A percentile compares a stretch with the other conserved stretches of the same genome.
Conservation (phyloP, 257 asterid genomes). For the Fraxinus pennsylvanica region DNA sequence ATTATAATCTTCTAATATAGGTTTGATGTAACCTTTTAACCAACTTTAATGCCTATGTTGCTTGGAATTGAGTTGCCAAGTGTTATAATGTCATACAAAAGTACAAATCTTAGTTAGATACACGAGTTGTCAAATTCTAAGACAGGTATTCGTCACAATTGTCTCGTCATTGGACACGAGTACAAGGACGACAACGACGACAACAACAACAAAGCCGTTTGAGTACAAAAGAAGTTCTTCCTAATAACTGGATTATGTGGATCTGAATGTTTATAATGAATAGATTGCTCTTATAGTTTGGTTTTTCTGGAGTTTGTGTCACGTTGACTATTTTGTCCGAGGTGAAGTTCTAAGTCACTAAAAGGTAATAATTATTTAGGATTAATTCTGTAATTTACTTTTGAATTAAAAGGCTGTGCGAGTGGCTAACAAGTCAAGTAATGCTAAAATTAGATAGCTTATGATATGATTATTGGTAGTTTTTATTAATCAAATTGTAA, state of each 20-base stretch:
- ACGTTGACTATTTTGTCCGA: neutral
- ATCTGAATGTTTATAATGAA: constrained; percentile 6
- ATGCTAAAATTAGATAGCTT: neutral
- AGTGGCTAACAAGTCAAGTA: neutral
- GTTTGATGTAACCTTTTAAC: neutral
- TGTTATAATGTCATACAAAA: neutral
- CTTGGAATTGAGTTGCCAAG: neutral
- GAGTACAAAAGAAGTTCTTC: too few species aligned
- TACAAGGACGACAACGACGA: too few species aligned
- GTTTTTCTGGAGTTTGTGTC: neutral
- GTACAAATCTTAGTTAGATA: neutral
- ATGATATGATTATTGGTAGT: neutral
- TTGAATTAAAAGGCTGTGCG: neutral
- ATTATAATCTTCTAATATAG: neutral
- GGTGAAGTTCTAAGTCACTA: neutral
- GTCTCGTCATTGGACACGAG: too few species aligned
- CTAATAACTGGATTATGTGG: neutral
- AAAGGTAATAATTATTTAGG: neutral
- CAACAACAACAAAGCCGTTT: too few species aligned
- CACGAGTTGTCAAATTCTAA: neutral
- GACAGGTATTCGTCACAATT: too few species aligned
- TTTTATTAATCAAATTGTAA: constrained; percentile 1
- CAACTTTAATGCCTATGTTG: neutral
- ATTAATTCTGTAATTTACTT: neutral
- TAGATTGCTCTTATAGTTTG: neutral